phyloP scores from a whole-genome alignment of 768 basidiomycete genomes.

The Phlegmacium glaucopus region DNA sequence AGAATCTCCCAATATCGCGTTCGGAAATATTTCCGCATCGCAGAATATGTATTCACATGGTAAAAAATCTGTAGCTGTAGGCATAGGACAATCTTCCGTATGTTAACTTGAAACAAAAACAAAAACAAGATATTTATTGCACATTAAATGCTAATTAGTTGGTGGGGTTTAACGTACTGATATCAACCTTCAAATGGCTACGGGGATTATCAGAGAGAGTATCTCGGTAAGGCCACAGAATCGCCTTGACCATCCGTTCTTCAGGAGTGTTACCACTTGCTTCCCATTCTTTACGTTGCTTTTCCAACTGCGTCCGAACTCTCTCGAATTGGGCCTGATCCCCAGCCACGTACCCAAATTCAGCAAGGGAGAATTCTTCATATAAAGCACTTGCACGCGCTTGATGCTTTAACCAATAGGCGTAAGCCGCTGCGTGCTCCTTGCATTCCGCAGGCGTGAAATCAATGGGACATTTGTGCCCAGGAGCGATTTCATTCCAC shows the following conservation, averaged over 20 bases:
- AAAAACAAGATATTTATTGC: too few relatives aligned
- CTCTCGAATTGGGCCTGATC: not conserved
- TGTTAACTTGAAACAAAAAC: too few relatives aligned
- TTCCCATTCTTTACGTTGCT: not conserved
- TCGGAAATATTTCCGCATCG: too few relatives aligned
- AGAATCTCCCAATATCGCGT: too few relatives aligned
- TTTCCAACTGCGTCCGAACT: not conserved
- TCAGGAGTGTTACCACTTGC: not conserved
- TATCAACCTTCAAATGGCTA: not conserved
- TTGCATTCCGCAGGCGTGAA: not conserved
- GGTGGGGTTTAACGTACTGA: not conserved
- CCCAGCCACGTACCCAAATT: not conserved
- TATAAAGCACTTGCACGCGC: not conserved
- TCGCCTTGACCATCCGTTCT: not conserved
- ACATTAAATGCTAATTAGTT: too few relatives aligned
- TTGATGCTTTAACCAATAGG: not conserved
- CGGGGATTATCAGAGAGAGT: constrained; percentile 1
- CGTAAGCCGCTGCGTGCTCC: not conserved
- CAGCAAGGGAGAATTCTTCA: not conserved
- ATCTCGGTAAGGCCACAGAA: not conserved
- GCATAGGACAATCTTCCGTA: too few relatives aligned
- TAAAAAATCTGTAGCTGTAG: too few relatives aligned
- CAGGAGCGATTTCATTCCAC: not conserved
- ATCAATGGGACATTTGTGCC: not conserved
- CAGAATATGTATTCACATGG: too few relatives aligned